A percentile compares a stretch with the other conserved stretches of the same genome.
Evolutionary conservation across 2,329 filamentous ascomycete species (phyloP).

Genomic region (Scedosporium minutisporum): DNA sequence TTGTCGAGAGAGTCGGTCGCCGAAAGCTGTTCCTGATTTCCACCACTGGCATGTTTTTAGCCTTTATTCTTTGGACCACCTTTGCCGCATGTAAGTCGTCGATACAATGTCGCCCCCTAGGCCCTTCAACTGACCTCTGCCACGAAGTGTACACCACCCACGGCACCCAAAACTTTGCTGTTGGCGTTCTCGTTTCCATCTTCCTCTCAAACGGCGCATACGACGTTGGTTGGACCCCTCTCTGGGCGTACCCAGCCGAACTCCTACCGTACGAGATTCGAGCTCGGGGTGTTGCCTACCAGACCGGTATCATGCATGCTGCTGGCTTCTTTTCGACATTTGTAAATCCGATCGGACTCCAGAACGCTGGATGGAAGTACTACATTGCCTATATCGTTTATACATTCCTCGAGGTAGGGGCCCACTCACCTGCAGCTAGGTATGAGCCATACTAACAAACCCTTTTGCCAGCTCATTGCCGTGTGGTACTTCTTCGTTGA

Average conservation of each 20-base stretch:
- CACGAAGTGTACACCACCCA: conserved; percentile 16
- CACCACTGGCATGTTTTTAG: conserved; percentile 16
- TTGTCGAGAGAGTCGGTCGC: conserved; percentile 35
- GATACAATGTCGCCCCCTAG: conserved; percentile 12
- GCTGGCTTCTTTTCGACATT: conserved; percentile 22
- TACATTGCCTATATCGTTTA: conserved; percentile 48
- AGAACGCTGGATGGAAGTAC: conserved; percentile 40
- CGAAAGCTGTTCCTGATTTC: conserved; percentile 42
- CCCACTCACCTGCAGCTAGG: background rate
- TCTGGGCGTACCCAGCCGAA: conserved; percentile 41
- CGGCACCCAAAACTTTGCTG: background rate
- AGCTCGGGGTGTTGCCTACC: conserved; percentile 35
- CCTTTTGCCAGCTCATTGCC: conserved; percentile 15
- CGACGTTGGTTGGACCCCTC: conserved; percentile 44
- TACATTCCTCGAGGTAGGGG: conserved; percentile 26
- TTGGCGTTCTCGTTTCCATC: conserved; percentile 22
- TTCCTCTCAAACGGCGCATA: conserved; percentile 34
- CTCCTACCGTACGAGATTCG: conserved; percentile 42
- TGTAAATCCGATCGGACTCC: conserved; percentile 45
- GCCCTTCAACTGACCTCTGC: conserved; percentile 4
- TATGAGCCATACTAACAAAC: background rate
- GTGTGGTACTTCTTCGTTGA: conserved; percentile 33
- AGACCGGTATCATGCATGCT: conserved; percentile 18
- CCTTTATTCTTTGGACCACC: conserved; percentile 25
- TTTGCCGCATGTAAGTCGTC: conserved; percentile 21